phyloP scores from a whole-genome alignment of 257 asterid species.

The Perilla frutescens region DNA sequence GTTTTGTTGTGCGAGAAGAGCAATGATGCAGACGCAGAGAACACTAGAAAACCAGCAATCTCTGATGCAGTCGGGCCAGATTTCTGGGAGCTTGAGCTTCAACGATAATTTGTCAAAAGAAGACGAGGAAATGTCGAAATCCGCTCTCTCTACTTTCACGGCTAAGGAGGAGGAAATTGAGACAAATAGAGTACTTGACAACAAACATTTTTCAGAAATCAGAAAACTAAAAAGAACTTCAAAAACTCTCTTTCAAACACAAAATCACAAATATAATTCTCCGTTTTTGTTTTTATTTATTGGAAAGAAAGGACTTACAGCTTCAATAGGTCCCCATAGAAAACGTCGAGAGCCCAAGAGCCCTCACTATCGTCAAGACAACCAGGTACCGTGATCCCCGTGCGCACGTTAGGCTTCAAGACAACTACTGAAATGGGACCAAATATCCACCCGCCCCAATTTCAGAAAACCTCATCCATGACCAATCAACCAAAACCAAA shows the following conservation, averaged over 20 bases:
- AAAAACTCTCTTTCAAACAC: neutral
- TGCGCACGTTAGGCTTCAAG: constrained; percentile 65
- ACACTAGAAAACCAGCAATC: constrained; percentile 70
- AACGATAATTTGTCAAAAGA: constrained; percentile 70
- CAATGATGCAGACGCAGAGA: constrained; percentile 71
- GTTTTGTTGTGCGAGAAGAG: constrained; percentile 28
- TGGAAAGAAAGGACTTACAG: constrained; percentile 48
- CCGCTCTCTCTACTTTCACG: constrained; percentile 86
- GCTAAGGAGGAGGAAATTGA: constrained; percentile 98
- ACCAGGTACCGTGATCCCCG: constrained; percentile 57
- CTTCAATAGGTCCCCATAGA: constrained; percentile 93
- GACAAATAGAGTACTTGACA: no score
- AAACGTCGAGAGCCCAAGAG: constrained; percentile 90
- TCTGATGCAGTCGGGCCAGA: constrained; percentile 73
- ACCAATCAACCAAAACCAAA: constrained; percentile 8
- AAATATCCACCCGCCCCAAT: constrained; percentile 8
- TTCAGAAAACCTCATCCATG: constrained; percentile 10
- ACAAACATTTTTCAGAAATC: neutral
- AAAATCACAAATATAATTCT: neutral
- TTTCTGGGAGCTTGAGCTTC: constrained; percentile 84
- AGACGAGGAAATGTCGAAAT: constrained; percentile 91
- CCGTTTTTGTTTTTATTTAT: no score
- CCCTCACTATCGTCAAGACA: constrained; percentile 87
- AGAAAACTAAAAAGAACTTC: neutral
- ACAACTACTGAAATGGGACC: constrained; percentile 5